Conservation (phyloP, 73 alveolate genomes). For the Paramecium bursaria region DNA sequence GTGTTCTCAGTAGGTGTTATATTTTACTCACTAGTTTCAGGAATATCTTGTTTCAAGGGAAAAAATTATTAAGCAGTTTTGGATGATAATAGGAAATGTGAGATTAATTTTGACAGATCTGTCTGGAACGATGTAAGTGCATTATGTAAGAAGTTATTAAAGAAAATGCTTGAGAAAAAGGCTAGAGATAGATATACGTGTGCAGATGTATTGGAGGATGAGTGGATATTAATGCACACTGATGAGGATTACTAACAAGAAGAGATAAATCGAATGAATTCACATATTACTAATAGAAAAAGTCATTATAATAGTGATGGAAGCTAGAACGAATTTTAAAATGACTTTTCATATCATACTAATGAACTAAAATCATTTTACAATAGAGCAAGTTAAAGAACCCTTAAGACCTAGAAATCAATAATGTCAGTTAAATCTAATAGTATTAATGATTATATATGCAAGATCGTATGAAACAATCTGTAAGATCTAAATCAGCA, state of each 20-base stretch:
- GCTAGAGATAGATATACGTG: conserved; percentile 66
- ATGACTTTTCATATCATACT: conserved; percentile 57
- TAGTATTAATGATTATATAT: neutral
- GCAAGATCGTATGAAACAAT: conserved; percentile 19
- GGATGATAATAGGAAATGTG: conserved; percentile 71
- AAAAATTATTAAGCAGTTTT: conserved; percentile 65
- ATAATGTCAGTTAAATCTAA: conserved; percentile 38
- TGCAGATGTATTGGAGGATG: conserved; percentile 43
- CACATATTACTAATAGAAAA: conserved; percentile 23
- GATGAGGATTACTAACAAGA: conserved; percentile 2
- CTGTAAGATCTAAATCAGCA: conserved; percentile 53
- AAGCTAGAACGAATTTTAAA: conserved; percentile 10
- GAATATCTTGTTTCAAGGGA: conserved; percentile 68
- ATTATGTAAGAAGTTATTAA: conserved; percentile 48
- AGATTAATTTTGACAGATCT: conserved; percentile 34
- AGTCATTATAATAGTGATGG: conserved; percentile 59
- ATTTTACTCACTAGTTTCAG: conserved; percentile 66
- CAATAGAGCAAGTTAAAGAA: conserved; percentile 27
- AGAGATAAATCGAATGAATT: conserved; percentile 33
- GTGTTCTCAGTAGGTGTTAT: conserved; percentile 68
- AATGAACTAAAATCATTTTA: conserved; percentile 50
- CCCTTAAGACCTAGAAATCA: conserved; percentile 39
- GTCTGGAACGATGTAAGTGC: conserved; percentile 62
- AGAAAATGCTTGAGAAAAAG: conserved; percentile 64
- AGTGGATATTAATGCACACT: conserved; percentile 62